Base-by-base conservation (phyloP, 2,329 filamentous ascomycete species). In the Cladophialophora psammophila region DNA sequence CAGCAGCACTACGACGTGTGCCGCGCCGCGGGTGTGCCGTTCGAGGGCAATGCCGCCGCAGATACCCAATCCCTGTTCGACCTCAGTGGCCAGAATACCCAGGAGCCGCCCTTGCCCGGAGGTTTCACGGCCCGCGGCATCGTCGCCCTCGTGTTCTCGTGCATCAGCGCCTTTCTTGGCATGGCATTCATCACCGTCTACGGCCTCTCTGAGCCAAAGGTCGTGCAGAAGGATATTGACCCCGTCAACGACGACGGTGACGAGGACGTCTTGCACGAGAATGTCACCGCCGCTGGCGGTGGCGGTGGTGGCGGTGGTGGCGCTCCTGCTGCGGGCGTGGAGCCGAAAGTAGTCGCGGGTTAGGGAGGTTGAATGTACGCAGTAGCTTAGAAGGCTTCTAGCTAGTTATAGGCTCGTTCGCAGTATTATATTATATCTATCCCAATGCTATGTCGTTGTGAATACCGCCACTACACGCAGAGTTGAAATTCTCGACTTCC, bases 71-170 rank as follows among this genome's bases (percentile, higher is more conserved):
- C 94, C 71, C 79, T 87, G 8, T 78, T 91, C 0, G 86, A 95
- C 69, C 79, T 93, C 1, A 78, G 76, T 0, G 90, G 90, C 9
- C 88, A 66, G 78, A 75, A 50, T 81, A 84, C 2, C 84, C 87
- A 0, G 78, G 76, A 0, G 82, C 79, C 50, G 75, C 94, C 15
- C 90, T 90, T 0, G n/a, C 83, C 80, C 1, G 91, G 91, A 0
- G 59, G 64, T 13, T 93, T 94, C 76, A 92, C 89, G 0, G 77
- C 88, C 0, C 84, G 85, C 40, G 92, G 92, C 6, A 90, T 91
- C 52, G 85, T 93, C 1, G 92, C 92, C 12, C 79, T 95, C 71
- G 88, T 89, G 1, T 92, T 94, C 74, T 92, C 90, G 75, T 85
- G 85, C 66, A 69, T 93, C 12, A 84, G 84, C 26, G 92, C 91